These are phyloP conservation scores for Neopestalotiopsis sp. DNA, from an alignment of 2,329 filamentous ascomycete species.

Conservation along the genomic window DNA sequence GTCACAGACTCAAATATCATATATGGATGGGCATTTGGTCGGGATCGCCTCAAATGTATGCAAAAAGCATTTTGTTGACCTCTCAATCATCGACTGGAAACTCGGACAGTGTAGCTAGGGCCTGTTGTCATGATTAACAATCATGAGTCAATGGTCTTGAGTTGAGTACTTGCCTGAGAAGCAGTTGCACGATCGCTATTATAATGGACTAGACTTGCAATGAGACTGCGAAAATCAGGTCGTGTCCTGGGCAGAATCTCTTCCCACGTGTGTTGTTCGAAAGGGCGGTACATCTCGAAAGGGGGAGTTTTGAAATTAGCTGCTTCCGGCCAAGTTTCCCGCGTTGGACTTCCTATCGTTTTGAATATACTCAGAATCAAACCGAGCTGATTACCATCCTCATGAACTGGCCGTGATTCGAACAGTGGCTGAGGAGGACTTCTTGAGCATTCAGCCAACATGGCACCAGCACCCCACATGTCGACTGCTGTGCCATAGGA, in stretches of 20 bases:
- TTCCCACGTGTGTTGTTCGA: conserved; percentile 71
- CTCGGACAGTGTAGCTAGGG: not conserved
- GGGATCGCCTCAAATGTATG: no score
- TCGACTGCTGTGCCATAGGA: conserved; percentile 77
- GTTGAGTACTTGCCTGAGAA: conserved; percentile 49
- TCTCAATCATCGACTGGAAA: not conserved
- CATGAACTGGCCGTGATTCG: conserved; percentile 72
- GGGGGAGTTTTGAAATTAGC: conserved; percentile 71
- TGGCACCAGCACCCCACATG: conserved; percentile 86
- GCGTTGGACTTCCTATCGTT: conserved; percentile 84
- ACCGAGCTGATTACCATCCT: conserved; percentile 89
- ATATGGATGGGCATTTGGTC: no score
- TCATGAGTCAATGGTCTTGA: not conserved
- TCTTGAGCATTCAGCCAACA: conserved; percentile 76
- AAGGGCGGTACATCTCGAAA: conserved; percentile 87
- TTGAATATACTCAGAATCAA: conserved; percentile 92
- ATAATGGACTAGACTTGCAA: conserved; percentile 72
- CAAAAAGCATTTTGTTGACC: no score
- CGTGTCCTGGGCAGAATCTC: conserved; percentile 69
- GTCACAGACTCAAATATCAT: no score
- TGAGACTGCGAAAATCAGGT: conserved; percentile 65
- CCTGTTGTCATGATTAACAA: not conserved
- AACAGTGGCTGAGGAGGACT: conserved; percentile 71
- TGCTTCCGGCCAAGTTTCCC: conserved; percentile 84
- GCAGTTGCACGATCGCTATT: conserved; percentile 75